Conservation (phyloP, 2,329 filamentous ascomycete genomes). For the Botrytis fabae region DNA sequence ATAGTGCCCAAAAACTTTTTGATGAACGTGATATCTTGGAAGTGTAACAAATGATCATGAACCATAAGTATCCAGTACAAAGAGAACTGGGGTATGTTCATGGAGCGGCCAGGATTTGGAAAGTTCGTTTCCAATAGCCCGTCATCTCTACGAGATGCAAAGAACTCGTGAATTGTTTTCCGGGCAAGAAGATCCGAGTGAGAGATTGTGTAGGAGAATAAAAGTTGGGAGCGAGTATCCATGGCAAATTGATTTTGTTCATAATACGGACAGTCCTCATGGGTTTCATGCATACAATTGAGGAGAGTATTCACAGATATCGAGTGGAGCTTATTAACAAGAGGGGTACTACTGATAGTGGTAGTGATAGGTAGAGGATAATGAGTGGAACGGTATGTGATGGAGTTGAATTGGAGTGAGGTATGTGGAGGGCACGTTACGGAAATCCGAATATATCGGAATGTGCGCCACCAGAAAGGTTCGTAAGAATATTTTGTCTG, state of each 20-base stretch:
- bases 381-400: background rate
- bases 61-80: slow-evolving; percentile 11
- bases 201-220: slow-evolving; percentile 41
- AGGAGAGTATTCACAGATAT: slow-evolving; percentile 23
- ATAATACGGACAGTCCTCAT: slow-evolving; percentile 43
- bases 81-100: background rate
- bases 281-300: slow-evolving; percentile 33
- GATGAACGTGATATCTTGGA: background rate
- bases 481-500: background rate
- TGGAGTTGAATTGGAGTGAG: background rate
- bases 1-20: background rate
- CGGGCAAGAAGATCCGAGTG: slow-evolving; percentile 41
- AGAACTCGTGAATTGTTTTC: slow-evolving; percentile 35
- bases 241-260: slow-evolving; percentile 41
- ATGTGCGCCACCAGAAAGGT: background rate
- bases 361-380: background rate
- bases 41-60: slow-evolving; percentile 8
- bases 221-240: slow-evolving; percentile 36
- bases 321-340: background rate
- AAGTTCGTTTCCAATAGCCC: slow-evolving; percentile 37
- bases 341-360: background rate
- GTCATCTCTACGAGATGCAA: slow-evolving; percentile 27
- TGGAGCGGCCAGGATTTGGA: slow-evolving; percentile 32
- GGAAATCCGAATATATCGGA: background rate
- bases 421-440: background rate